These are phyloP conservation scores for Hypholoma sublateritium DNA, from an alignment of 768 basidiomycete species.

Conservation along the genomic window DNA sequence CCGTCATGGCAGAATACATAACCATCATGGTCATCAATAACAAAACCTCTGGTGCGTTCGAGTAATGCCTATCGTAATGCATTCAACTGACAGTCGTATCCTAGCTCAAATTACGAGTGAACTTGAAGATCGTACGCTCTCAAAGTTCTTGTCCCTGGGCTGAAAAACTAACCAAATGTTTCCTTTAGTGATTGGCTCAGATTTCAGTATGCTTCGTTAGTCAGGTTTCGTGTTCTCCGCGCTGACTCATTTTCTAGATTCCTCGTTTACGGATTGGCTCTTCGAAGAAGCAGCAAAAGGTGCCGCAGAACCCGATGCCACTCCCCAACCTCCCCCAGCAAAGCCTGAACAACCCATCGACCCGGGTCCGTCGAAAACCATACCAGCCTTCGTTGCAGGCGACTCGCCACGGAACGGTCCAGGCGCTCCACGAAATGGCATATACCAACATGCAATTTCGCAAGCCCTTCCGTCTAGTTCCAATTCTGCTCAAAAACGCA, in stretches of 20 bases:
- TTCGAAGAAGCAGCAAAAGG: constrained; percentile 80
- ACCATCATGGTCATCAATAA: constrained; percentile 95
- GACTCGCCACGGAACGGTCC: constrained; percentile 46
- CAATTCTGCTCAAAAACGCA: constrained; percentile 58
- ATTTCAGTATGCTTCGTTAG: constrained; percentile 58
- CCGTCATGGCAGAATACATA: constrained; percentile 92
- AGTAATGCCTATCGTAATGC: constrained; percentile 1
- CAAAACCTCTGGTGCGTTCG: constrained; percentile 68
- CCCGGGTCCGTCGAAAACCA: constrained; percentile 27
- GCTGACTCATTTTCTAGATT: constrained; percentile 46
- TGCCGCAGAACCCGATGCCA: constrained; percentile 48
- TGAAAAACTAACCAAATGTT: constrained; percentile 9
- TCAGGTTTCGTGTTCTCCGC: not conserved
- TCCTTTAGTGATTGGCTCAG: constrained; percentile 66
- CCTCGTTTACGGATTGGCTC: constrained; percentile 86
- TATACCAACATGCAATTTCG: constrained; percentile 76
- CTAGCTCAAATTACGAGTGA: constrained; percentile 86
- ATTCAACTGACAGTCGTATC: constrained; percentile 15
- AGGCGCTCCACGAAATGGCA: constrained; percentile 50
- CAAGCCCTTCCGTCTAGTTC: constrained; percentile 56
- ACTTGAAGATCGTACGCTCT: constrained; percentile 71
- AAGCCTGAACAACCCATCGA: constrained; percentile 30
- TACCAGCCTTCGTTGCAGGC: constrained; percentile 29
- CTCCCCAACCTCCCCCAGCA: constrained; percentile 36
- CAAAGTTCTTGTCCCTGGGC: not conserved